Percentiles rank a stretch among this genome's conserved stretches.
Evolutionary conservation across 2,329 filamentous ascomycete genomes (phyloP).

Genomic region (Trichoderma koningiopsis): DNA sequence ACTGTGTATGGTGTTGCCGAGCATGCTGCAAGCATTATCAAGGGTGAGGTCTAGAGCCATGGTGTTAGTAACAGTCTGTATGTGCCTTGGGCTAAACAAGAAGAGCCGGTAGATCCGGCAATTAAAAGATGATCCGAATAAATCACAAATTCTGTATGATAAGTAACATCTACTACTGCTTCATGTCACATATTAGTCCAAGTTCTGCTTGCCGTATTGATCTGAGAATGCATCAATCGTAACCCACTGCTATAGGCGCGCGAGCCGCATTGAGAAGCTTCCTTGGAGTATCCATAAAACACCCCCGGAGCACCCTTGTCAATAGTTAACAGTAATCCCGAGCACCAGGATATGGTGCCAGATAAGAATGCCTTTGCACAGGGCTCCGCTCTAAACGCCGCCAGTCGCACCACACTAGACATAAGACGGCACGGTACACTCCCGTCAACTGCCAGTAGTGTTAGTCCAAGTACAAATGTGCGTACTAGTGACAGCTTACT

Average conservation of each 20-base stretch:
- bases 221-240: neutral
- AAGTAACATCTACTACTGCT: neutral
- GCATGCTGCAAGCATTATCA: slow-evolving; percentile 24
- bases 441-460: neutral
- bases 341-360: neutral
- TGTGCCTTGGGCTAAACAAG: neutral
- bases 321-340: neutral
- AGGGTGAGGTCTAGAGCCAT: neutral
- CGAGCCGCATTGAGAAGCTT: neutral
- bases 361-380: neutral
- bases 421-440: neutral
- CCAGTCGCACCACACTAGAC: neutral
- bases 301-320: neutral
- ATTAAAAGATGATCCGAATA: neutral
- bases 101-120: neutral
- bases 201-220: neutral
- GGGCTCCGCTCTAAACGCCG: neutral
- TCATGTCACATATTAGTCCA: neutral
- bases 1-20: slow-evolving; percentile 25
- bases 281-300: neutral
- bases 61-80: neutral
- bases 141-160: neutral
- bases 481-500: neutral
- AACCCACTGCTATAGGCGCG: neutral
- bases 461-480: neutral